Percentiles rank a stretch among this genome's conserved stretches.
These are phyloP conservation scores for Epichloe amarillans DNA, from an alignment of 2,329 filamentous ascomycete species.

Conservation along the genomic window DNA sequence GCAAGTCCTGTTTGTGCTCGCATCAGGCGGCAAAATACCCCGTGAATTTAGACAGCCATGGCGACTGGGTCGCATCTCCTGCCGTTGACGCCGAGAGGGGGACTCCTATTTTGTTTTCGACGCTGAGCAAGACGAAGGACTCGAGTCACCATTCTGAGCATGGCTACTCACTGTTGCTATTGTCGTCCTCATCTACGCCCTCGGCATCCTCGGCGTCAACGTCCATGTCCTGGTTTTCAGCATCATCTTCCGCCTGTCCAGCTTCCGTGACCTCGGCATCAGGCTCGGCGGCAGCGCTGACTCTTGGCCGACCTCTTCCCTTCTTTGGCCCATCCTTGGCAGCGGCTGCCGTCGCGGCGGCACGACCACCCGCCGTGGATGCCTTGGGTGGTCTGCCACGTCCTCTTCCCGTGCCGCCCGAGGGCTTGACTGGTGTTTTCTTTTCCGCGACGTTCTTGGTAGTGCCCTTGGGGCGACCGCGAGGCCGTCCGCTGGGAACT, in stretches of 20 bases:
- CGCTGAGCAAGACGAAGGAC: constrained; percentile 1
- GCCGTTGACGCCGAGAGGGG: background rate
- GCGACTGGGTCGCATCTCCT: background rate
- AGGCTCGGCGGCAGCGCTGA: background rate
- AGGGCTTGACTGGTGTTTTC: constrained; percentile 7
- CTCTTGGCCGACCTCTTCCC: constrained; percentile 2
- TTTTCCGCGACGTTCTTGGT: constrained; percentile 16
- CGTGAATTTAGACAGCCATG: constrained; percentile 4
- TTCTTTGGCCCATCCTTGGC: constrained; percentile 10
- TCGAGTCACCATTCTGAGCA: constrained; percentile 1
- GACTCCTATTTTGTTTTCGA: background rate
- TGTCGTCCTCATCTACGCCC: constrained; percentile 6
- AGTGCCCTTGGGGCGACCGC: constrained; percentile 33
- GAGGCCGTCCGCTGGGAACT: constrained; percentile 28
- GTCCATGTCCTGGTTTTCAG: constrained; percentile 14
- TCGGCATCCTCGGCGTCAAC: constrained; percentile 10
- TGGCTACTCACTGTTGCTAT: constrained; percentile 9
- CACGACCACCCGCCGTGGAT: constrained; percentile 11
- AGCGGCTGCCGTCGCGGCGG: constrained; percentile 6
- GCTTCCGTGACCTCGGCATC: background rate
- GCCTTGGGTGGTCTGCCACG: constrained; percentile 16
- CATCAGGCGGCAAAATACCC: constrained; percentile 1
- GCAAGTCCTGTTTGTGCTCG: background rate
- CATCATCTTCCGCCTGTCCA: constrained; percentile 11
- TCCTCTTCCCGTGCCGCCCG: constrained; percentile 9